Evolutionary conservation across 495 filamentous ascomycete species (phyloP).

Genomic region (Bombardia bombarda): DNA sequence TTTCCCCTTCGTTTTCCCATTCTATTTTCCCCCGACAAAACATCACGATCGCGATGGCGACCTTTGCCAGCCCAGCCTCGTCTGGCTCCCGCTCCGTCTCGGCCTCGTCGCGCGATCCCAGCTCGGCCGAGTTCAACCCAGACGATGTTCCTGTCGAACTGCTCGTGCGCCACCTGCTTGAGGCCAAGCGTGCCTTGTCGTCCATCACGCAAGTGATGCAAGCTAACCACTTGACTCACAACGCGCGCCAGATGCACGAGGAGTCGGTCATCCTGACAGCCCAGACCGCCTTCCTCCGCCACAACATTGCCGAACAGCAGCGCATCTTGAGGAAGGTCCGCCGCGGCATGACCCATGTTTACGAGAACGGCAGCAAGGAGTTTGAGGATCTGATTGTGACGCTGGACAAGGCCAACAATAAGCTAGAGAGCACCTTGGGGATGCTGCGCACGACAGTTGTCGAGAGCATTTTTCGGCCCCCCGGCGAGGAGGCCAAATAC

Average conservation of each 20-base stretch:
- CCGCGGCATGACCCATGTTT: conserved; percentile 45
- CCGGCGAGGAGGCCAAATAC: conserved; percentile 56
- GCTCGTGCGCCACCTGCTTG: conserved; percentile 73
- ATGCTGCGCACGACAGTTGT: conserved; percentile 64
- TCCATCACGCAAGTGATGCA: conserved; percentile 77
- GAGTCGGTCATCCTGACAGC: conserved; percentile 71
- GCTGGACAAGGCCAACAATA: conserved; percentile 66
- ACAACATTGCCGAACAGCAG: conserved; percentile 65
- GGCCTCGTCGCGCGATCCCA: conserved; percentile 4
- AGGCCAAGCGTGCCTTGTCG: conserved; percentile 84
- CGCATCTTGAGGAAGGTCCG: conserved; percentile 61
- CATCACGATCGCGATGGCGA: conserved; percentile 1
- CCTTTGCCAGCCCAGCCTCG: conserved; percentile 8
- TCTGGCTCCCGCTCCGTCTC: conserved; percentile 7
- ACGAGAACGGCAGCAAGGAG: conserved; percentile 38
- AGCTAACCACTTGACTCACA: conserved; percentile 77
- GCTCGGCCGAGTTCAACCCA: conserved; percentile 14
- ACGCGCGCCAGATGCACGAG: conserved; percentile 67
- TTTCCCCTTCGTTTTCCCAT: neutral
- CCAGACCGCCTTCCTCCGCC: conserved; percentile 66
- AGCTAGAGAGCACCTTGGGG: conserved; percentile 63
- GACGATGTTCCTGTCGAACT: conserved; percentile 53
- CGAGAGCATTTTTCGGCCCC: conserved; percentile 63
- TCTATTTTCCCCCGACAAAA: neutral
- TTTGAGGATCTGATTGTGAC: conserved; percentile 53